phyloP scores from a whole-genome alignment of 108 stramenopile species.

The Aurantiochytrium sp. region DNA sequence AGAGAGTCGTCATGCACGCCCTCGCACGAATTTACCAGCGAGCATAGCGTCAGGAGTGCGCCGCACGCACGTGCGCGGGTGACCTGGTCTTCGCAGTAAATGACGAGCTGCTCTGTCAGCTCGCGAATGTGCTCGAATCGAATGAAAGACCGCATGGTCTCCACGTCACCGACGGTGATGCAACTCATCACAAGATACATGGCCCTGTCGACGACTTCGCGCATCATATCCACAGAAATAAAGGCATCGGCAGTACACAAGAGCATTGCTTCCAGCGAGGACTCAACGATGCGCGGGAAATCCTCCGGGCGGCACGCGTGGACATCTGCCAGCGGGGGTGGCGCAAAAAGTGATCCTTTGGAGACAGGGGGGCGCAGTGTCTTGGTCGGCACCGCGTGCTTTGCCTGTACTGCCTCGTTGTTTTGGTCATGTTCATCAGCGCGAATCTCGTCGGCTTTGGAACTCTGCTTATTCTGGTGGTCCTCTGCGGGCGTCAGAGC shows the following conservation, averaged over 20 bases:
- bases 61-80: background rate
- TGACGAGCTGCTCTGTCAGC: background rate
- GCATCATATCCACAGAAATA: background rate
- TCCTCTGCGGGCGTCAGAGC: too few species aligned
- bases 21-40: background rate
- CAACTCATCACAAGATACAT: background rate
- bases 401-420: too few species aligned
- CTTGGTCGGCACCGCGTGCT: too few species aligned
- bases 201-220: background rate
- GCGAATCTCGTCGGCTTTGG: too few species aligned
- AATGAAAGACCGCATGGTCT: background rate
- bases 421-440: too few species aligned
- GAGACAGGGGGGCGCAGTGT: too few species aligned
- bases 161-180: background rate
- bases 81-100: background rate
- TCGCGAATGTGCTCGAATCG: background rate
- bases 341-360: too few species aligned
- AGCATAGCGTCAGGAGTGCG: background rate
- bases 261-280: background rate
- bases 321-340: background rate
- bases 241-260: background rate
- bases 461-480: too few species aligned
- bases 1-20: background rate
- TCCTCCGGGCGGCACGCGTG: background rate
- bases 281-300: background rate